Base-by-base conservation (phyloP, 352 stramenopile genomes). In the Elongisporangium prolatum region DNA sequence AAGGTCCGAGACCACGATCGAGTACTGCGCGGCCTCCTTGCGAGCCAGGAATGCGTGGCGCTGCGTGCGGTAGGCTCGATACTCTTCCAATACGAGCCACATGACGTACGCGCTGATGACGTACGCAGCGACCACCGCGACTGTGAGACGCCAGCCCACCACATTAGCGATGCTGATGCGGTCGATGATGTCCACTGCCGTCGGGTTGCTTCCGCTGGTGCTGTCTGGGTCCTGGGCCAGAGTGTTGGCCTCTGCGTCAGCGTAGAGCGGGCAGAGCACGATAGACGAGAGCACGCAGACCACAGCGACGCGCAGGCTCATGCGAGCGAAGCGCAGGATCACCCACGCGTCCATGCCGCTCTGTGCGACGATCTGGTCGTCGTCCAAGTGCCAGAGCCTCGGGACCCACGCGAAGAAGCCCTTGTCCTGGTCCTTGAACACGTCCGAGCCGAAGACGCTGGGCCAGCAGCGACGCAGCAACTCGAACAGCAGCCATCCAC, bases 281-380 rank as follows among this genome's bases (percentile, higher is more conserved):
- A 89, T 44, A 4, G 81, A 88, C 17, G 65, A 77, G 51, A 75
- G 25, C 49, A 89, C 48, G 16, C 64, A 75, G 56, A 93, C 59
- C 21, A 76, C 61, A 21, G 81, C 77, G 50, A 91, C 74, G 44
- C 89, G 88, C 38, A 86, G 75, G 9, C 77, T 72, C 48, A 93
- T 72, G 22, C 78, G 75, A 40, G 91, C 69, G 55, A 93, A 93
- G 52, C 80, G 82, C 59, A 92, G 57, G 54, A 92, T 79, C 57
- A 92, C 75, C 74, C 77, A 87, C 16, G 82, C 76, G 58, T 90
- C 80, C 57, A 92, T 65, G 0, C 82, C 82, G 50, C 82, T 89
- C 50, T 74, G 73, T 2, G 84, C 62, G 16, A 85, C 74, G 34
- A 92, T 79, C 40, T 79, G 61, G 38, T 67, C 59, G 60, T 92